Evolutionary conservation across 2,329 filamentous ascomycete species (phyloP), one percentile per base, ranked within the genome.

Genomic region (Monosporascus sp.): DNA sequence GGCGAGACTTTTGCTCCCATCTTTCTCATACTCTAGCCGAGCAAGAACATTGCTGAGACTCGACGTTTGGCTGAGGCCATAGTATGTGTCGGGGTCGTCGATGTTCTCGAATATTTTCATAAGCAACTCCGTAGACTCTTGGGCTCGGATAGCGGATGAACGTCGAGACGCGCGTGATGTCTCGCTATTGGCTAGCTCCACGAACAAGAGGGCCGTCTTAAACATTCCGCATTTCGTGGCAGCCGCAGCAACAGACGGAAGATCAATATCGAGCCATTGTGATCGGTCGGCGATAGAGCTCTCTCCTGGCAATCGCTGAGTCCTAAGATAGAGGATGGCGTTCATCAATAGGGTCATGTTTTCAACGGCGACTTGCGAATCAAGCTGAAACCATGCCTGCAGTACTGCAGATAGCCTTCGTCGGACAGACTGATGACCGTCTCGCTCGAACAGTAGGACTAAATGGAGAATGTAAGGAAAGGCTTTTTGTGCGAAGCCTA

Each of bases 71-170:
- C 89, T 83, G 7, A 97, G 79, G 4, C 94, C 95, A 65, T 99
- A 99, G 68, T 96, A 99, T 1, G 91, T 87, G 68, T 99, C 94
- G 2, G 92, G 93, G 63, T 99, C 95, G 65, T 97, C 92, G 47
- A 99, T 88, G 55, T 90, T 93, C 65, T 90, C 88, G 67, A 94
- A 99, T 3, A 99, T 92, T 1, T 81, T 76, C 45, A 96, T 78
- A 14, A 97, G 75, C 1, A 95, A 77, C 31, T 89, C 83, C 3
- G 81, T 78, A 6, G 89, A 81, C 25, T 84, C 73, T 47, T 75
- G 66, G 59, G 79, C 72, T 59, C 74, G 76, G 47, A 76, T 65
- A 3, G 75, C 72, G 2, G 86, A 90, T 8, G 88, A 87, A 48
- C 89, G 82, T 54, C 89, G 80, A 44, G 87, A 86, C 18, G 77